A percentile compares a stretch with the other conserved stretches of the same genome.
Evolutionary conservation across 129 eudicot genomes (phyloP).

Genomic region (Artemisia tridentata): DNA sequence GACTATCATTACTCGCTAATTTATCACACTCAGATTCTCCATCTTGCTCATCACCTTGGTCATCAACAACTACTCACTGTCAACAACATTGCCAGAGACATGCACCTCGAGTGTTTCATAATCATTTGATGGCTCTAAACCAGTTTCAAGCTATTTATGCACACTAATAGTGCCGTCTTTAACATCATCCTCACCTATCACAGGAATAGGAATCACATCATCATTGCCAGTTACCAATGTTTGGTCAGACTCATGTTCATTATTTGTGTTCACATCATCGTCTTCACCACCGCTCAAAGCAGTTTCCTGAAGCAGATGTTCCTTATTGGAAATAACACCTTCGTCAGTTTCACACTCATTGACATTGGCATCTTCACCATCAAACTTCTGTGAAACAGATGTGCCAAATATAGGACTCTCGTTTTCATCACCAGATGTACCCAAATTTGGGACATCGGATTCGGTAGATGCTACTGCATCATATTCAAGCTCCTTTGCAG

Average conservation of each 20-base stretch:
- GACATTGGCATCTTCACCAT: background rate
- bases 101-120: background rate
- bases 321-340: background rate
- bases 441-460: background rate
- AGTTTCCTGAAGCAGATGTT: background rate
- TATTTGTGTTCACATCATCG: background rate
- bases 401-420: too few species aligned
- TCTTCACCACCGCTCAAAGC: background rate
- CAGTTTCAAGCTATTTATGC: conserved; percentile 24
- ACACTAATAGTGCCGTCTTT: background rate
- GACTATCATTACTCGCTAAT: conserved; percentile 3
- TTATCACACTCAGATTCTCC: conserved; percentile 20
- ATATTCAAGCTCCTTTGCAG: background rate
- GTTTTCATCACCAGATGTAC: background rate
- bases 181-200: conserved; percentile 9
- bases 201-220: background rate
- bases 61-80: conserved; percentile 8
- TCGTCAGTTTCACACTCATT: background rate
- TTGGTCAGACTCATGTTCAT: background rate
- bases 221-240: background rate
- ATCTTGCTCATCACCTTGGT: conserved; percentile 5
- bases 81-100: background rate
- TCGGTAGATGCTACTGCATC: background rate
- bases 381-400: too few species aligned
- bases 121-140: conserved; percentile 15